phyloP scores from a whole-genome alignment of 768 basidiomycete species.

The Termitomyces sp. region DNA sequence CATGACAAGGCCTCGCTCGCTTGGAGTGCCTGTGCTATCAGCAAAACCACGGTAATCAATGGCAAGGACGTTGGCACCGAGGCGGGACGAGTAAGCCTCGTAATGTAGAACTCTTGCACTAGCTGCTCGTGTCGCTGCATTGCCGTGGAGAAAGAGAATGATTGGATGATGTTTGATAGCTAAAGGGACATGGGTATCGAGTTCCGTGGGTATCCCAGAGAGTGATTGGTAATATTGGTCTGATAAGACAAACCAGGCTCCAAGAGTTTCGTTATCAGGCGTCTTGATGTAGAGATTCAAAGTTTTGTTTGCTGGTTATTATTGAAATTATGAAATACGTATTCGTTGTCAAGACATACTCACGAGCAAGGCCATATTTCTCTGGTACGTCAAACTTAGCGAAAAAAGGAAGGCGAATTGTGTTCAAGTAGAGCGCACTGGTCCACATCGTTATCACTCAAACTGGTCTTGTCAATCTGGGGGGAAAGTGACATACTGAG shows the following conservation, averaged over 20 bases:
- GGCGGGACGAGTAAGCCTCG: slow-evolving; percentile 54
- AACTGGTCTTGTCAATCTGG: not conserved
- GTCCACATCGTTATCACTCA: not conserved
- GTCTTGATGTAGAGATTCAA: slow-evolving; percentile 67
- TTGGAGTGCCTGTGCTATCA: slow-evolving; percentile 78
- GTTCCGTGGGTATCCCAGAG: slow-evolving; percentile 29
- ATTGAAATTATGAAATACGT: not conserved
- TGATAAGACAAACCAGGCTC: slow-evolving; percentile 82
- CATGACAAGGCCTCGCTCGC: slow-evolving; percentile 60
- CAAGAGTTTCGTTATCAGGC: slow-evolving; percentile 71
- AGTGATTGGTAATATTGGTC: slow-evolving; percentile 55
- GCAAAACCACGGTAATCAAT: slow-evolving; percentile 93
- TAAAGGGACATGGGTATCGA: slow-evolving; percentile 37
- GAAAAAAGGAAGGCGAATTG: slow-evolving; percentile 53
- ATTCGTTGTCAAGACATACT: not conserved
- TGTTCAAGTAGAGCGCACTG: slow-evolving; percentile 56
- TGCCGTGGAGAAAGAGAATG: slow-evolving; percentile 91
- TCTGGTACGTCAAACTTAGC: slow-evolving; percentile 67
- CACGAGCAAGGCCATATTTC: slow-evolving; percentile 77
- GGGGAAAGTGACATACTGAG: slow-evolving; percentile 44
- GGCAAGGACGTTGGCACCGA: slow-evolving; percentile 71
- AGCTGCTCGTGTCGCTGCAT: slow-evolving; percentile 74
- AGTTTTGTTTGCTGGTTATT: slow-evolving; percentile 65
- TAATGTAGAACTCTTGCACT: slow-evolving; percentile 65
- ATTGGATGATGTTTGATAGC: slow-evolving; percentile 63